Conservation (phyloP, 768 basidiomycete species). For the Rhodosporidiobolus sp. region DNA sequence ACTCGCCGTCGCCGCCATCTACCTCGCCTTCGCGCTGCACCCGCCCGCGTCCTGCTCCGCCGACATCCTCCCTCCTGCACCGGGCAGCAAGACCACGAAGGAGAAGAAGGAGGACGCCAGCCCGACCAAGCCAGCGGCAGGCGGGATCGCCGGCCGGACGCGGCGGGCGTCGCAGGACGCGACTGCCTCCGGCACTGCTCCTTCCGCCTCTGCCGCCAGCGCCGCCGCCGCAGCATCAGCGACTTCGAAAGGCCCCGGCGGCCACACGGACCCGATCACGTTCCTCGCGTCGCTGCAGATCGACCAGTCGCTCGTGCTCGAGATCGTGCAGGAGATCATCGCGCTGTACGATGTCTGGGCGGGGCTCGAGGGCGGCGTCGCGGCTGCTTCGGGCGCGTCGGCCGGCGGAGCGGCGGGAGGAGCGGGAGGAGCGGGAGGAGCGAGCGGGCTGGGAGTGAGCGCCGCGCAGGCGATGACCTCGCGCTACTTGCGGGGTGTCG, state of each 20-base stretch:
- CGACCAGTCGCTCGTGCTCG: slow-evolving; percentile 68
- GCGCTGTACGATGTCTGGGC: slow-evolving; percentile 87
- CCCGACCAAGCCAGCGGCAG: neutral
- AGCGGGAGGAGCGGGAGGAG: slow-evolving; percentile 52
- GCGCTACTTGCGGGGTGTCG: too few species aligned
- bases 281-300: slow-evolving; percentile 86
- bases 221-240: too few species aligned
- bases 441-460: too few species aligned
- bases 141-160: neutral
- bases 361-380: slow-evolving; percentile 50
- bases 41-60: slow-evolving; percentile 45
- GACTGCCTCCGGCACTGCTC: neutral
- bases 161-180: slow-evolving; percentile 5
- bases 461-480: too few species aligned
- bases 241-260: too few species aligned
- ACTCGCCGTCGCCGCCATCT: slow-evolving; percentile 86
- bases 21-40: slow-evolving; percentile 77
- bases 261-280: slow-evolving; percentile 59
- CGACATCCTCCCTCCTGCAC: slow-evolving; percentile 18
- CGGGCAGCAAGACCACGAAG: slow-evolving; percentile 35
- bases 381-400: too few species aligned
- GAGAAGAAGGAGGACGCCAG: too few species aligned
- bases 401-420: slow-evolving; percentile 34
- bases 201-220: neutral
- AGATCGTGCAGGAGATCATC: slow-evolving; percentile 86